A percentile compares a stretch with the other conserved stretches of the same genome.
Conservation (phyloP, 768 basidiomycete genomes). For the Sporobolomyces phaffii region DNA sequence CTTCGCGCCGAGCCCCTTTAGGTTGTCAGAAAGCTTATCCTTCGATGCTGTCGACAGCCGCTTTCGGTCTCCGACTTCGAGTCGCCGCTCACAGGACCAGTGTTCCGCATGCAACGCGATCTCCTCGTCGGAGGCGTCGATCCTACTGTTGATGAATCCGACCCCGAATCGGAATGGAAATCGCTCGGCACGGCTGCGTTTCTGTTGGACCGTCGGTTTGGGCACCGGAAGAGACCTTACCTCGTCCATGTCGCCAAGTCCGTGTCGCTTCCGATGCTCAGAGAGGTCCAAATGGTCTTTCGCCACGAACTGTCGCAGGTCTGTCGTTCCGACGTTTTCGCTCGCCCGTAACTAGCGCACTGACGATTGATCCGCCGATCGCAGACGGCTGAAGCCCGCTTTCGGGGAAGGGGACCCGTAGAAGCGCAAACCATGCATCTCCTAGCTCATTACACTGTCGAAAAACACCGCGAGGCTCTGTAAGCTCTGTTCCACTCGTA, state of each 20-base stretch:
- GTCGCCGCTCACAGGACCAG: conserved; percentile 46
- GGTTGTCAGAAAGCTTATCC: conserved; percentile 4
- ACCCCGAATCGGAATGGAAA: conserved; percentile 48
- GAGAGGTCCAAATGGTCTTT: conserved; percentile 47
- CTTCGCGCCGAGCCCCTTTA: not conserved
- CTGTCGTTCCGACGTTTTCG: conserved; percentile 39
- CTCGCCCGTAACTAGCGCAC: no score
- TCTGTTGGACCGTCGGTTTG: conserved; percentile 50
- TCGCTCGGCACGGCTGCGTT: conserved; percentile 47
- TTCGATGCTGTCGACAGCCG: no score
- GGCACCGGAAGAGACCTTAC: conserved; percentile 48
- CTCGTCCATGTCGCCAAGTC: conserved; percentile 50
- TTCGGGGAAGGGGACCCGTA: conserved; percentile 12
- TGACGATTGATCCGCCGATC: conserved; percentile 47
- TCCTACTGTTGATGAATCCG: conserved; percentile 30
- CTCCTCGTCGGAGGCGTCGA: conserved; percentile 43
- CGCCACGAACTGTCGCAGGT: conserved; percentile 45
- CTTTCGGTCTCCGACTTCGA: conserved; percentile 24
- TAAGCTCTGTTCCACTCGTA: not conserved
- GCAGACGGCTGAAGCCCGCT: conserved; percentile 46
- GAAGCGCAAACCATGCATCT: conserved; percentile 33
- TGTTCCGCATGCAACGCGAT: conserved; percentile 48
- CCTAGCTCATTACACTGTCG: conserved; percentile 30
- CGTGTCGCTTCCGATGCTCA: conserved; percentile 46
- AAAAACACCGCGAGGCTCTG: conserved; percentile 39